These are phyloP conservation scores for Globisporangium nunn DNA, from an alignment of 352 stramenopile species.

Conservation along the genomic window DNA sequence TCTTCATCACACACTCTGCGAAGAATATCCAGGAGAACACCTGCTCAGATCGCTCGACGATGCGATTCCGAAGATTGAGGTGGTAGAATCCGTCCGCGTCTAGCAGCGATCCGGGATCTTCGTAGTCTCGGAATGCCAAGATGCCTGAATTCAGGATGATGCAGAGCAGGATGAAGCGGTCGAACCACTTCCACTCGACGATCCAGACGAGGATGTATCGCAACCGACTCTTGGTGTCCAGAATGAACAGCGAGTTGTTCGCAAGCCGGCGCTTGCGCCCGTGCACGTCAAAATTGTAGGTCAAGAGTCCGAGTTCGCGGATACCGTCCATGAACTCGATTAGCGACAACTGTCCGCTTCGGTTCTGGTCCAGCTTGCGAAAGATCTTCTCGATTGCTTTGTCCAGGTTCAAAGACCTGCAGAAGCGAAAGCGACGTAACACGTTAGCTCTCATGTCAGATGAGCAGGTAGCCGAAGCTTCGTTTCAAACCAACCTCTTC, in stretches of 20 bases:
- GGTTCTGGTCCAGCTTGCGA: conserved; percentile 28
- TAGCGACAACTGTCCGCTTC: conserved; percentile 28
- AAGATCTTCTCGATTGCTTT: conserved; percentile 33
- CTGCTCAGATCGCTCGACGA: conserved; percentile 32
- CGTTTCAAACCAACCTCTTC: conserved; percentile 7
- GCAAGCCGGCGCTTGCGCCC: conserved; percentile 32
- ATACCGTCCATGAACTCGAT: conserved; percentile 38
- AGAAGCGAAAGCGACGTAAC: not conserved
- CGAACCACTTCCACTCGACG: conserved; percentile 64
- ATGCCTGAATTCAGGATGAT: conserved; percentile 66
- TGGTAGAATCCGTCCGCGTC: conserved; percentile 18
- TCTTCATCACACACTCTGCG: conserved; percentile 70
- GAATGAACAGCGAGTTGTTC: conserved; percentile 29
- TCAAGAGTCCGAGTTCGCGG: conserved; percentile 29
- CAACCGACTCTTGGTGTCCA: conserved; percentile 25
- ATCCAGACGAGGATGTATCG: conserved; percentile 34
- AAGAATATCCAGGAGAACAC: conserved; percentile 63
- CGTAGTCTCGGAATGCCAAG: conserved; percentile 52
- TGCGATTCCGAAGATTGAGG: conserved; percentile 21
- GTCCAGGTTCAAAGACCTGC: conserved; percentile 9
- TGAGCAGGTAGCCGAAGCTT: not conserved
- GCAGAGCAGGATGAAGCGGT: conserved; percentile 62
- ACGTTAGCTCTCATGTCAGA: not conserved
- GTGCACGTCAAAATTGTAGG: conserved; percentile 43
- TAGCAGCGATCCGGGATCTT: conserved; percentile 25